Base-by-base conservation (phyloP, 148 eudicot species). In the Pharnaceum exiguum region DNA sequence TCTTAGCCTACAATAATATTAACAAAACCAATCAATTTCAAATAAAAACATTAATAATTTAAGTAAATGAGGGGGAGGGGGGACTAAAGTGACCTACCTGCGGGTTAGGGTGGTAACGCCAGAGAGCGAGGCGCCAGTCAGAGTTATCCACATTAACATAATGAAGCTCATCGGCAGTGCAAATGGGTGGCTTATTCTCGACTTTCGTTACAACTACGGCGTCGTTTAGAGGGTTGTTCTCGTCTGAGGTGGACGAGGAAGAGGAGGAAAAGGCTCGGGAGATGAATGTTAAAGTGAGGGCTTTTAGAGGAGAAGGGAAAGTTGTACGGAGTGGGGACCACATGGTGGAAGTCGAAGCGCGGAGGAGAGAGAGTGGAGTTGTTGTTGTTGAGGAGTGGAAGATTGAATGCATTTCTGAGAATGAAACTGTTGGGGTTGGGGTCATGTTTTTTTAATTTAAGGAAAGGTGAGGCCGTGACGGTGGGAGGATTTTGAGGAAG, bases 111-210 rank as follows among this genome's bases (percentile, higher is more conserved):
- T 40, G 73, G 57, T 93, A 93, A 10, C 98, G 94, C 98, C 98
- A 93, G 48, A 93, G 88, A 27, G 96, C 96, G 49, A 93, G 86
- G 28, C 78, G 68, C 98, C 96, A 93, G 47, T 72, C 83, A 35
- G 90, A 82, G 8, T 57, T 71, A 0, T 74, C 65, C 26, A 88
- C 84, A 22, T 83, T 63, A 23, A 93, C 96, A 59, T 93, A 93
- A 51, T 93, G 98, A 31, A 93, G 88, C 79, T 93, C 95, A 61
- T 93, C 96, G 55, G 98, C 98, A 7, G 98, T 93, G 55, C 98
- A 93, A 39, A 93, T 64, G 38, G 84, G 44, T 6, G 98, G 96
- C 66, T 87, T 91, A 16, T 65, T 59, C 40, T 43, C 51, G 10
- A 82, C 75, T 70, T 79, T 78, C 62, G n/a, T n/a, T n/a, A n/a